Evolutionary conservation across 495 filamentous ascomycete species (phyloP), one percentile per base, ranked within the genome.

Genomic region (Clavariopsis aquatica): DNA sequence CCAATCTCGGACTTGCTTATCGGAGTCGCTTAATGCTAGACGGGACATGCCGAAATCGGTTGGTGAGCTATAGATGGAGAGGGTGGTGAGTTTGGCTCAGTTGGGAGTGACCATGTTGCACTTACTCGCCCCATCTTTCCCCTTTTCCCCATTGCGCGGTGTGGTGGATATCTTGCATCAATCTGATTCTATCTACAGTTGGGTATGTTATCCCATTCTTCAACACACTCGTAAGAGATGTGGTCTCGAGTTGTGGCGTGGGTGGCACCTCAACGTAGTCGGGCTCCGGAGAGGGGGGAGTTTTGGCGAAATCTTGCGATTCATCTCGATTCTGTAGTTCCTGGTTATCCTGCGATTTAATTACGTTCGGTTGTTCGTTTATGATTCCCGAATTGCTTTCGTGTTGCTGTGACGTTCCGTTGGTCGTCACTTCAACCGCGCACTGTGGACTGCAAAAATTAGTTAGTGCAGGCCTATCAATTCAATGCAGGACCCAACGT

Each of bases 1-100:
- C 62, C 62, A 64, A 31, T 64, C 62, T 19, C 62, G 52, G 12
- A 58, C 62, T 23, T 41, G 49, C 29, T 58, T 58, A 45, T 64
- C 62, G 28, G 57, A 43, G 53, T 64, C 23, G 41, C 58, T 58
- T 26, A 41, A 64, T 22, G 62, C 31, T 19, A 64, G 49, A 3
- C 62, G n/a, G 47, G 45, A 29, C 55, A 65, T 59, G 56, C 54
- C 56, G 34, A n/a, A n/a, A n/a, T n/a, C n/a, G n/a, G n/a, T n/a
- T n/a, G n/a, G n/a, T n/a, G n/a, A n/a, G n/a, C n/a, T n/a, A n/a
- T n/a, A n/a, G n/a, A n/a, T n/a, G n/a, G n/a, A n/a, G n/a, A n/a
- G n/a, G n/a, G n/a, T n/a, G n/a, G n/a, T n/a, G n/a, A n/a, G n/a
- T n/a, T n/a, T n/a, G n/a, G n/a, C n/a, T n/a, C n/a, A n/a, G n/a